phyloP scores from a whole-genome alignment of 2,329 filamentous ascomycete species.

The Ophiocordyceps unilateralis region DNA sequence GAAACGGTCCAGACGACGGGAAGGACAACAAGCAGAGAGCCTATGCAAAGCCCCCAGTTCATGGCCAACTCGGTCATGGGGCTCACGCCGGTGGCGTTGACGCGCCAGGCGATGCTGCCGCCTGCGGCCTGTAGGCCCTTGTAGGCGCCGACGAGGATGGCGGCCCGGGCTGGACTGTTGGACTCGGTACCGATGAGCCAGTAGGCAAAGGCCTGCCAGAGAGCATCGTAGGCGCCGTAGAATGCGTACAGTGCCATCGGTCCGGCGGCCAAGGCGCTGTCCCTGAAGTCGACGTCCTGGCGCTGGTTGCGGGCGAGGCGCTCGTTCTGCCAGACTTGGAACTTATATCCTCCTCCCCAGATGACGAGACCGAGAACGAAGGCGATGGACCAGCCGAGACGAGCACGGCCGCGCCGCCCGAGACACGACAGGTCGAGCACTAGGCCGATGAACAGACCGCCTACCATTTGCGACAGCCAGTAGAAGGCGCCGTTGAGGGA shows the following conservation, averaged over 20 bases:
- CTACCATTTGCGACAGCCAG: slow-evolving; percentile 38
- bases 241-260: slow-evolving; percentile 56
- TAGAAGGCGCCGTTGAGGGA: slow-evolving; percentile 35
- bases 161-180: slow-evolving; percentile 21
- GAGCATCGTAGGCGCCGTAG: slow-evolving; percentile 50
- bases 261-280: slow-evolving; percentile 32
- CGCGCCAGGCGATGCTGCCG: slow-evolving; percentile 27
- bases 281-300: slow-evolving; percentile 28
- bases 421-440: slow-evolving; percentile 24
- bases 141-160: slow-evolving; percentile 27
- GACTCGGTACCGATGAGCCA: slow-evolving; percentile 34
- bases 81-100: slow-evolving; percentile 18
- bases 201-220: slow-evolving; percentile 49
- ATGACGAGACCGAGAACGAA: slow-evolving; percentile 32
- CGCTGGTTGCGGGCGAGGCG: slow-evolving; percentile 20
- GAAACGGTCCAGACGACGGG: slow-evolving; percentile 23
- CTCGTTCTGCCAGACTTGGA: slow-evolving; percentile 38
- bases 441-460: slow-evolving; percentile 27
- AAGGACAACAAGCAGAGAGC: slow-evolving; percentile 21
- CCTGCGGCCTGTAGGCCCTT: slow-evolving; percentile 25
- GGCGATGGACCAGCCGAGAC: slow-evolving; percentile 26
- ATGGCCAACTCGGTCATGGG: slow-evolving; percentile 25
- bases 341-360: slow-evolving; percentile 46
- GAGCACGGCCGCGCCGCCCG: slow-evolving; percentile 25
- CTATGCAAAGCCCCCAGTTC: slow-evolving; percentile 28